These are phyloP conservation scores for Flaveria bidentis DNA, from an alignment of 129 eudicot genomes.

Conservation along the genomic window DNA sequence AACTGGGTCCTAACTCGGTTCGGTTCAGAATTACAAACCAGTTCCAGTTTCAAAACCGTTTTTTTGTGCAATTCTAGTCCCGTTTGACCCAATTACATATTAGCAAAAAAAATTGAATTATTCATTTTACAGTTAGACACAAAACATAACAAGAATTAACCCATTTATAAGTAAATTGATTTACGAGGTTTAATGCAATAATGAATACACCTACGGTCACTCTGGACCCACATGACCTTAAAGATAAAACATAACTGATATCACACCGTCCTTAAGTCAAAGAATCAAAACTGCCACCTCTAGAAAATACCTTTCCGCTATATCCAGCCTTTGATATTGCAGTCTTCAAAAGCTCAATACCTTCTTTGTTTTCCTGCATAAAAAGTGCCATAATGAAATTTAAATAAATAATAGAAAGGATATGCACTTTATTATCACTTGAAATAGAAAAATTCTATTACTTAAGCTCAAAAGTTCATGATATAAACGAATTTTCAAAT, in stretches of 20 bases:
- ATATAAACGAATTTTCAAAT: background rate
- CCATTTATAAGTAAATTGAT: background rate
- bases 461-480: background rate
- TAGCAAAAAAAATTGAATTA: too few species aligned
- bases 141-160: background rate
- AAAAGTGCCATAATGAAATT: background rate
- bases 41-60: too few species aligned
- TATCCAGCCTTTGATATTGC: constrained; percentile 67
- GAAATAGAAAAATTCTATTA: background rate
- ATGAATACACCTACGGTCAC: background rate
- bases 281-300: background rate
- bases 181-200: too few species aligned
- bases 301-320: constrained; percentile 43
- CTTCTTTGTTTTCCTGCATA: constrained; percentile 58
- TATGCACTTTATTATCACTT: background rate
- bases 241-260: background rate
- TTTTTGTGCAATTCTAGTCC: too few species aligned
- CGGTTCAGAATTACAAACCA: too few species aligned
- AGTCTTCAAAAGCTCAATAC: constrained; percentile 60
- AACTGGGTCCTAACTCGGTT: too few species aligned
- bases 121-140: background rate
- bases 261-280: background rate
- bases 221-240: background rate
- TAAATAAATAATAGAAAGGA: background rate
- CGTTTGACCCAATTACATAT: too few species aligned